These are phyloP conservation scores for Saururus chinensis DNA, from an alignment of 164 flowering plant species.

Conservation along the genomic window DNA sequence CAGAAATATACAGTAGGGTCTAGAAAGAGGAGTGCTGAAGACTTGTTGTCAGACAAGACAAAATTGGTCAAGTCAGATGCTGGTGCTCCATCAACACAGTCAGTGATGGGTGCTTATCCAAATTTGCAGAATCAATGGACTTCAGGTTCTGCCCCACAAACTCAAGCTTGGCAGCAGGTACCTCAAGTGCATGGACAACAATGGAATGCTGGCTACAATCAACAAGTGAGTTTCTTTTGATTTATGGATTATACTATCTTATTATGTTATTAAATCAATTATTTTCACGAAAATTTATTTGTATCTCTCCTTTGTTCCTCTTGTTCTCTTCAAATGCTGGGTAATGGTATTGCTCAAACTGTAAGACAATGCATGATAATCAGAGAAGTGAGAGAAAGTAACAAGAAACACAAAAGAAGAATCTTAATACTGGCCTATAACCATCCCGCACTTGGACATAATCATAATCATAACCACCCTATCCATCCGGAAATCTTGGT, in stretches of 20 bases:
- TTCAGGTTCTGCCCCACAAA: conserved; percentile 58
- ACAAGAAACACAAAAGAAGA: too few relatives aligned
- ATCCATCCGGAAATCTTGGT: too few relatives aligned
- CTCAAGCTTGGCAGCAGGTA: conserved; percentile 66
- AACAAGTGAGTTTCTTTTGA: conserved; percentile 33
- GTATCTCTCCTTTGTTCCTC: too few relatives aligned
- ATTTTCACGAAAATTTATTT: too few relatives aligned
- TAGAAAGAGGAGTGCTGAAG: conserved; percentile 69
- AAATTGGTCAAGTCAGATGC: conserved; percentile 48
- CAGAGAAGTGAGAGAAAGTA: too few relatives aligned
- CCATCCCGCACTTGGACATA: too few relatives aligned
- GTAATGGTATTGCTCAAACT: too few relatives aligned
- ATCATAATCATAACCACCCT: too few relatives aligned
- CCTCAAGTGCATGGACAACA: conserved; percentile 61
- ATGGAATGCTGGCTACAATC: conserved; percentile 58
- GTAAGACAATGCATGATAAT: too few relatives aligned
- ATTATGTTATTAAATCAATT: background rate
- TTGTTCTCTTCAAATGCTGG: too few relatives aligned
- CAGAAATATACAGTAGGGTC: conserved; percentile 45
- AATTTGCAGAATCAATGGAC: conserved; percentile 59
- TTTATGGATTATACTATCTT: background rate
- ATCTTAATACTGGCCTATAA: too few relatives aligned
- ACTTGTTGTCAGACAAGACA: conserved; percentile 58
- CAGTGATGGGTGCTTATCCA: conserved; percentile 56
- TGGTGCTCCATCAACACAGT: conserved; percentile 34